Evolutionary conservation across 768 basidiomycete genomes (phyloP), one percentile per base, ranked within the genome.

Genomic region (Russula abietina): DNA sequence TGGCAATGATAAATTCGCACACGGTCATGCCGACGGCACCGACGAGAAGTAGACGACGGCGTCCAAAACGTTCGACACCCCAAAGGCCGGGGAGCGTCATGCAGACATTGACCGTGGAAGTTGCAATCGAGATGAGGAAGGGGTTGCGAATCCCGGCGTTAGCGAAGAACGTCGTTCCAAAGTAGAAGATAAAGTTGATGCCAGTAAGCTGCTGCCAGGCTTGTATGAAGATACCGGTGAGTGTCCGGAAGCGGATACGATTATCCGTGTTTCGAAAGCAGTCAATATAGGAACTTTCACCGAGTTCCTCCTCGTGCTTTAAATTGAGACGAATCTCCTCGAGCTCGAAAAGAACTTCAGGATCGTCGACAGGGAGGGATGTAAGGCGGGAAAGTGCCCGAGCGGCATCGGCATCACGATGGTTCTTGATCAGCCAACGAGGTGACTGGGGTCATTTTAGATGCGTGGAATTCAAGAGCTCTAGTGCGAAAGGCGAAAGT

Each of bases 1-100:
- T 86, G 69, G 83, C 87, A 67, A 91, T 80, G 70, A 93, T 81
- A 78, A 80, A 93, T 74, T 94, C 88, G 80, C 91, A 94, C 69
- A 93, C 65, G 68, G 83, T 79, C 93, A 94, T 94, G 59, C 87
- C 86, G 59, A 81, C 73, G 26, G 92, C 91, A 70, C 93, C 93
- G 63, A 83, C 80, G 70, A 92, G 77, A 59, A 93, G 82, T 58
- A 95, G 82, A 45, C 82, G 80, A 60, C 93, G 86, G 67, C 93
- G 91, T 69, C 93, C 93, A 71, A 89, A 82, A 56, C 80, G 80
- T 73, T 96, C 93, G 65, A 94, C 83, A 70, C 86, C 83, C 75
- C 81, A 91, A 75, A 93, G 85, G 33, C 88, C 89, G 62, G 89
- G 79, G 26, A 91, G 75, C 50, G 93, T 95, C 76, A 87, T 89